Conservation (phyloP, 2,329 filamentous ascomycete species). For the Colletotrichum sp. region DNA sequence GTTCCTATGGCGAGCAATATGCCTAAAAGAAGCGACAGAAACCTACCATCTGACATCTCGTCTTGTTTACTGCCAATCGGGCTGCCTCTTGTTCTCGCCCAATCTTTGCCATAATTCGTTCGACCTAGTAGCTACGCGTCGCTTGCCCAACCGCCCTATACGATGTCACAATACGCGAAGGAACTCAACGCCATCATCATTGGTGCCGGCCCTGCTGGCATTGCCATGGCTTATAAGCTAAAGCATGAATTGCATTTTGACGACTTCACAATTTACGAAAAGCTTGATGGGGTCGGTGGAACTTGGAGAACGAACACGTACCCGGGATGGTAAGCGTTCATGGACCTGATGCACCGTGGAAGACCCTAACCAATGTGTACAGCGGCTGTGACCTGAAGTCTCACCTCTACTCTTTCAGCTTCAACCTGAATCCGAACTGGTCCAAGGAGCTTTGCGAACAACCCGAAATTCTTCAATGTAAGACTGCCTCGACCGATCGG, state of each 20-base stretch:
- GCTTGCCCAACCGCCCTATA: not conserved
- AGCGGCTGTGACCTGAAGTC: constrained; percentile 35
- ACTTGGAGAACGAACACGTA: constrained; percentile 36
- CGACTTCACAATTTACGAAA: constrained; percentile 36
- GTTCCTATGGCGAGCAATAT: not conserved
- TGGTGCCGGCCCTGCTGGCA: not conserved
- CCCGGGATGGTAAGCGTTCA: constrained; percentile 30
- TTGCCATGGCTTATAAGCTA: not conserved
- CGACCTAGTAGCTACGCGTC: not conserved
- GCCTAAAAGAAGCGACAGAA: not conserved
- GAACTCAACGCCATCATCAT: not conserved
- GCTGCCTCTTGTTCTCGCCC: not conserved
- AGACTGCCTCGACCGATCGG: not conserved
- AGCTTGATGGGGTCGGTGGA: constrained; percentile 32
- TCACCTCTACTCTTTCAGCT: constrained; percentile 47
- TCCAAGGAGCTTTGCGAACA: constrained; percentile 37
- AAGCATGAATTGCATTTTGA: constrained; percentile 31
- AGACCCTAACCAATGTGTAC: not conserved
- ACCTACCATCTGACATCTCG: not conserved
- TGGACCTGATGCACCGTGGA: not conserved
- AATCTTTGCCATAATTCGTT: not conserved
- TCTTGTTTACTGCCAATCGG: too few relatives aligned
- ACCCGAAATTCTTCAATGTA: constrained; percentile 38
- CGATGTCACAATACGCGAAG: not conserved
- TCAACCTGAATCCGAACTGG: constrained; percentile 45